Evolutionary conservation across 2,329 filamentous ascomycete species (phyloP), one percentile per base, ranked within the genome.

Genomic region (Gyromitra esculenta): DNA sequence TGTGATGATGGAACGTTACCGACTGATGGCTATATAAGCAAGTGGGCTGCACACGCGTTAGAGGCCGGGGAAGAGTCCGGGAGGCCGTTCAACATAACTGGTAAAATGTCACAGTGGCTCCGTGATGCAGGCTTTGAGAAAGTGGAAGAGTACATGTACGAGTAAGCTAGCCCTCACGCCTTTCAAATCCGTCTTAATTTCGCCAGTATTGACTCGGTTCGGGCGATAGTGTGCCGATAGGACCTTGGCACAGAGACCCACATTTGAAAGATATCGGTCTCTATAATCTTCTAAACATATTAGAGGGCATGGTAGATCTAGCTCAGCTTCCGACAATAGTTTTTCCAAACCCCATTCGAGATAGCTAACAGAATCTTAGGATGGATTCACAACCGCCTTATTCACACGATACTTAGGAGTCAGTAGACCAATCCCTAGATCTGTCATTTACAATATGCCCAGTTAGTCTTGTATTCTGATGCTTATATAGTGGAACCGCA

Each of bases 171-270:
- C 25, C 8, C 9, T 13, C 6, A 8, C 18, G 1, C 5, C 37
- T 31, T 5, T 39, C 13, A 31, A 31, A 31, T 31, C 18, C 1
- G n/a, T 31, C 8, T 13, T 39, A 39, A 7, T 25, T 8, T 50
- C 5, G 25, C 25, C 25, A 13, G 13, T 50, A 50, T 50, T 41
- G 25, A 39, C 39, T 41, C 41, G 11, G 37, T 43, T 9, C 9
- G 41, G 3, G 31, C 6, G 8, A 87, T 81, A 86, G 86, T 81
- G 83, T 88, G 1, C 88, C 88, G 0, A 85, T 89, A 41, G 88
- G 88, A 0, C 85, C 85, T 0, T 89, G 88, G 88, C 83, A 88
- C 0, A 85, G 84, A 77, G 83, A 80, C 18, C 75, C 73, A 37
- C 41, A 71, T 2, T 72, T 77, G 69, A 81, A 77, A 59, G 73